Evolutionary conservation across 202 grass and related monocot species (phyloP), one percentile per base, ranked within the genome.

Genomic region (Carex arenaria): DNA sequence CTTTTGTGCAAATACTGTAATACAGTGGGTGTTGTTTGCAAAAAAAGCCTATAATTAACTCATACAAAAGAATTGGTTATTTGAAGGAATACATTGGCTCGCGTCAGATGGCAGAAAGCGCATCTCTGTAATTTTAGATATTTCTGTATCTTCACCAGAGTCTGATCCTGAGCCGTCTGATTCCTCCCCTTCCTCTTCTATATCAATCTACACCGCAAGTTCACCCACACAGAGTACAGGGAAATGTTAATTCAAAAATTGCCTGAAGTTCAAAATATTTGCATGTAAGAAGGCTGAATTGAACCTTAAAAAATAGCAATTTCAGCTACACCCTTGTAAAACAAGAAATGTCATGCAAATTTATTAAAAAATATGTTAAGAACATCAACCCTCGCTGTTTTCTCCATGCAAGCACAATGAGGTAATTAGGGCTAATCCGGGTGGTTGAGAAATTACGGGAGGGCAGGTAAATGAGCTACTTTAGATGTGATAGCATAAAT

Each of bases 121-220:
- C 92, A 98, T 89, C 74, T 98, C 91, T 87, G 80, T 87, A 61
- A 95, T 73, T 81, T 85, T 93, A 82, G 88, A 88, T 73, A 95
- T 67, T 64, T 92, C 87, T 53, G 82, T 13, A 68, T 91, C 89
- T 63, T 78, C 78, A 85, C 57, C 32, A 85, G 81, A 80, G 87
- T 87, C 88, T 72, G 80, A 85, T 77, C 83, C 78, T 70, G 89
- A 85, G 69, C 67, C 85, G 9, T 38, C 86, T 74, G 32, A 74
- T 20, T 87, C 92, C 34, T 89, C 85, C 12, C 84, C 76, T 59
- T 34, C 86, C 68, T 69, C 72, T 90, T 85, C 91, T 6, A 79
- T 65, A 55, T 98, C 92, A 82, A 98, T 90, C 92, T 98, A 85
- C 56, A 88, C 86, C 82, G 59, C 9, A 72, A 47, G 19, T 47